These are phyloP conservation scores for Globisporangium nunn DNA, from an alignment of 352 stramenopile genomes.

Conservation along the genomic window DNA sequence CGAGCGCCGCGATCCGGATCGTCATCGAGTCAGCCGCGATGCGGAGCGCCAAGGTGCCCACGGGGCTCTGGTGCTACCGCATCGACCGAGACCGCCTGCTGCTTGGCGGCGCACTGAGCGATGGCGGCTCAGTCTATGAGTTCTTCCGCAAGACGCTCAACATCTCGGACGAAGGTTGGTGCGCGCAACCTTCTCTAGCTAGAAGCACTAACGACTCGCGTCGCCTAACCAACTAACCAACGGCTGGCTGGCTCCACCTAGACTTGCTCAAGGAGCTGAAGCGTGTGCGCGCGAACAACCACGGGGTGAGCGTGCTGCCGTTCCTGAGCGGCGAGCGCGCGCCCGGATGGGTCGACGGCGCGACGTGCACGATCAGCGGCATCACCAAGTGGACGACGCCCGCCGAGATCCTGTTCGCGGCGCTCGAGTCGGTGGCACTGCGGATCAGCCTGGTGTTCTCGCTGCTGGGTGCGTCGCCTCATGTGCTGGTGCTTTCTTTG, in stretches of 20 bases:
- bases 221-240: background rate
- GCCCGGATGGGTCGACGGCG: conserved; percentile 89
- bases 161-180: conserved; percentile 34
- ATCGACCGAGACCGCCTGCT: conserved; percentile 81
- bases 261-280: conserved; percentile 37
- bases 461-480: conserved; percentile 47
- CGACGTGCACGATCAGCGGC: conserved; percentile 86
- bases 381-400: conserved; percentile 89
- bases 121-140: conserved; percentile 94
- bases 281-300: conserved; percentile 30
- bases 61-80: conserved; percentile 93
- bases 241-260: background rate
- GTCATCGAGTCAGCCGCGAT: conserved; percentile 54
- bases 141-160: conserved; percentile 82
- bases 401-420: conserved; percentile 84
- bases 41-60: conserved; percentile 60
- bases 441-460: conserved; percentile 82
- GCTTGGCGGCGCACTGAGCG: conserved; percentile 92
- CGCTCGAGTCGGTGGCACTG: conserved; percentile 89
- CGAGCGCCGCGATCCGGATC: conserved; percentile 90
- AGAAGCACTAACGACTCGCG: background rate
- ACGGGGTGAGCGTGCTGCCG: conserved; percentile 84
- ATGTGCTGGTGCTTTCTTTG: too few species aligned
- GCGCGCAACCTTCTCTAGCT: background rate
- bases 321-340: conserved; percentile 92